Evolutionary conservation across 345 rosid species (phyloP).

Genomic region (Camelina laxa): DNA sequence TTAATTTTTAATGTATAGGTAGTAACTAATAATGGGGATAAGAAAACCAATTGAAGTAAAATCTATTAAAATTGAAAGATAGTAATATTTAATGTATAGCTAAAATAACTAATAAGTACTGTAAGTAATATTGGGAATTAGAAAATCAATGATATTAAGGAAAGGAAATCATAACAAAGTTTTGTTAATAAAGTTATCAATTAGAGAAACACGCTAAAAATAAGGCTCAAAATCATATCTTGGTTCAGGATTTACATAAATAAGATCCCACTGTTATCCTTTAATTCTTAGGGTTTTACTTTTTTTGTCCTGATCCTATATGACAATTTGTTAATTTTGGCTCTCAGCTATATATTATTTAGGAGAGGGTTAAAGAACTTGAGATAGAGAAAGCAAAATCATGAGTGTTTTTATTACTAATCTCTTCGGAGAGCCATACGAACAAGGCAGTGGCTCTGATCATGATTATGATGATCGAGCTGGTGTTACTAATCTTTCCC

Average conservation of each 20-base stretch:
- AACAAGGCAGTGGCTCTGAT: not conserved
- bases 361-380: constrained; percentile 10
- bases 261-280: not conserved
- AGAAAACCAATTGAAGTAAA: not conserved
- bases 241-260: not conserved
- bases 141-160: not conserved
- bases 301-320: not conserved
- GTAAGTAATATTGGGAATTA: not conserved
- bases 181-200: not conserved
- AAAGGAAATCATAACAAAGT: not conserved
- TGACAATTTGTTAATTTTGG: not conserved
- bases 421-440: not conserved
- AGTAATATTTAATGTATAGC: not conserved
- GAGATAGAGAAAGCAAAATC: constrained; percentile 4
- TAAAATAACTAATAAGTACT: not conserved
- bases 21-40: not conserved
- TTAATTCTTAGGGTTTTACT: constrained; percentile 11
- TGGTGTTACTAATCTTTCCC: too few species aligned
- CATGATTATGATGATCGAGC: too few species aligned
- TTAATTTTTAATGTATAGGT: not conserved
- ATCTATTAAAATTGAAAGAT: not conserved
- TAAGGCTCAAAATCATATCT: constrained; percentile 1
- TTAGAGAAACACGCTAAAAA: not conserved
- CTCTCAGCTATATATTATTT: not conserved
- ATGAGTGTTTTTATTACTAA: constrained; percentile 8